These are phyloP conservation scores for Quillaja saponaria DNA, from an alignment of 306 rosid species.

Conservation along the genomic window DNA sequence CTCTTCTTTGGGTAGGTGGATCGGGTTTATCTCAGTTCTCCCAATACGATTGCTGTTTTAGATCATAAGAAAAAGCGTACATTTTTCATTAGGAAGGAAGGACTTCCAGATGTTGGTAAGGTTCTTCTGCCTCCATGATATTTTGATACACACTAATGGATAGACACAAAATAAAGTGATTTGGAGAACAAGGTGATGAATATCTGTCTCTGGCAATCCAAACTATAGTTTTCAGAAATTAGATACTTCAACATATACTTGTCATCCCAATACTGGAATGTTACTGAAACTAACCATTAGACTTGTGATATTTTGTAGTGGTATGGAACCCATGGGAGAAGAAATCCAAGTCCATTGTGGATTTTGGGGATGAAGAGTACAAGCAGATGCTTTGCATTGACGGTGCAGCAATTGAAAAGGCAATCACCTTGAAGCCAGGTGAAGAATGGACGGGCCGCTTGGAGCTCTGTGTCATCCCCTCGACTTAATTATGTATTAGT, in stretches of 20 bases:
- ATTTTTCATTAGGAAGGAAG: conserved; percentile 61
- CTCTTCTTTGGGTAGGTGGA: conserved; percentile 58
- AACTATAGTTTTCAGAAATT: too few relatives aligned
- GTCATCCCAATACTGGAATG: too few relatives aligned
- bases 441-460: conserved; percentile 92
- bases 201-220: too few relatives aligned
- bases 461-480: conserved; percentile 61
- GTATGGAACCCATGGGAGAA: too few relatives aligned
- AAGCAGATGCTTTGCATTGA: conserved; percentile 83
- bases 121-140: background rate
- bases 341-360: conserved; percentile 43
- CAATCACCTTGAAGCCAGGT: conserved; percentile 71
- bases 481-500: conserved; percentile 41
- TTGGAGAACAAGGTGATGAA: too few relatives aligned
- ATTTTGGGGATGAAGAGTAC: conserved; percentile 89
- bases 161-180: too few relatives aligned
- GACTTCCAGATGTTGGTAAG: conserved; percentile 84
- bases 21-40: conserved; percentile 70
- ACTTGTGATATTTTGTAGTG: too few relatives aligned
- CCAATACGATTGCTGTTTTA: conserved; percentile 57
- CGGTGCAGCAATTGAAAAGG: conserved; percentile 76
- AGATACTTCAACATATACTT: too few relatives aligned
- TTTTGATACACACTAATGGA: too few relatives aligned
- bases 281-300: too few relatives aligned
- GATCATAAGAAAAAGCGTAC: conserved; percentile 85